Evolutionary conservation across 257 asterid species (phyloP).

Genomic region (Scutellaria baicalensis): DNA sequence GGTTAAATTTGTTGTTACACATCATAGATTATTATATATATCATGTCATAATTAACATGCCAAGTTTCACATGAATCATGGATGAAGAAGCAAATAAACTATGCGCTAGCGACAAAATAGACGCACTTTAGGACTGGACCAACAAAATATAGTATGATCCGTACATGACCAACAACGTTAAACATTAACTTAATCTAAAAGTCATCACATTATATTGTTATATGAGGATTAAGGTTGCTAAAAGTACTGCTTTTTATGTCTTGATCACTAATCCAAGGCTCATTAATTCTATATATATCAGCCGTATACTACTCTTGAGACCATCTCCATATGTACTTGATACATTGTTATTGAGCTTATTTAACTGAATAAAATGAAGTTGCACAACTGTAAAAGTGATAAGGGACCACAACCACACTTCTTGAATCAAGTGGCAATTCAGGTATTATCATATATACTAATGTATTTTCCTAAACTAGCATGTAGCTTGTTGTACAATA

Average conservation of each 20-base stretch:
- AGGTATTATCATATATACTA: neutral
- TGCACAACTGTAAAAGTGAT: conserved; percentile 16
- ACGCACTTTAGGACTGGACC: neutral
- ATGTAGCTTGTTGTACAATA: too few relatives aligned
- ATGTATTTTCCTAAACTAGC: neutral
- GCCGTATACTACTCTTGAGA: conserved; percentile 14
- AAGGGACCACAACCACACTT: conserved; percentile 53
- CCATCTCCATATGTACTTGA: conserved; percentile 20
- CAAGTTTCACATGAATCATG: neutral
- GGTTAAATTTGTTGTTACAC: conserved; percentile 3
- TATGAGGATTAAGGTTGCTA: conserved; percentile 10
- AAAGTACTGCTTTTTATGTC: conserved; percentile 28
- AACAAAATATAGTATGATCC: conserved; percentile 10
- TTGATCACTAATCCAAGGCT: neutral
- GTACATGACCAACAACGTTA: neutral
- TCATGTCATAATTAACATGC: neutral
- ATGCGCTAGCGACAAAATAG: neutral
- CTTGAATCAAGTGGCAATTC: conserved; percentile 15
- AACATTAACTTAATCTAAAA: neutral
- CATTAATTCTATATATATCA: too few relatives aligned
- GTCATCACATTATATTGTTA: neutral
- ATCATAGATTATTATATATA: neutral
- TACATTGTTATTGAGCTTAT: neutral
- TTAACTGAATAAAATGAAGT: neutral
- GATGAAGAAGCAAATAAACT: neutral